Conservation (phyloP, 148 eudicot genomes). For the Rhododendron ferrugineum region DNA sequence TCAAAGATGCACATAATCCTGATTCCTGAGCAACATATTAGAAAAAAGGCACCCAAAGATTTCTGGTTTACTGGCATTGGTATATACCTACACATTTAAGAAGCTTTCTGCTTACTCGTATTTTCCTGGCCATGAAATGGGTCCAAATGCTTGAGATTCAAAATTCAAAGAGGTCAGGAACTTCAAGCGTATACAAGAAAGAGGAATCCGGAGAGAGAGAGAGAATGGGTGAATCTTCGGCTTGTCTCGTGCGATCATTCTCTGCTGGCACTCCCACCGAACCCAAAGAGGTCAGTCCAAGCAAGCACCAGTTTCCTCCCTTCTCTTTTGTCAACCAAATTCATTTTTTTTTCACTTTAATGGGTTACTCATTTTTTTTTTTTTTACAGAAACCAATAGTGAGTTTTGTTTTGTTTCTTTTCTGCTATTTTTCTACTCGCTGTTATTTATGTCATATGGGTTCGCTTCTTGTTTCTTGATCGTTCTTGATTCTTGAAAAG, state of each 20-base stretch:
- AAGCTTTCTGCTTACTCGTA: neutral
- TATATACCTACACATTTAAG: no score
- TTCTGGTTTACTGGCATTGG: neutral
- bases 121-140: neutral
- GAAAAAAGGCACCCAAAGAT: neutral
- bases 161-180: neutral
- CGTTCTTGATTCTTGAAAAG: neutral
- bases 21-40: neutral
- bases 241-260: constrained; percentile 43
- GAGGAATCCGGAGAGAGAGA: neutral
- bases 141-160: constrained; percentile 10
- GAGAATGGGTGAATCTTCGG: constrained; percentile 5
- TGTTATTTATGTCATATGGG: neutral
- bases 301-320: neutral
- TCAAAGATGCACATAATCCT: neutral
- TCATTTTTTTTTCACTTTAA: no score
- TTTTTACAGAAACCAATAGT: no score
- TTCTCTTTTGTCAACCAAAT: neutral
- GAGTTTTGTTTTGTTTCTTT: no score
- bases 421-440: neutral
- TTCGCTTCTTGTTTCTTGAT: neutral
- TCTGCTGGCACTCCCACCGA: constrained; percentile 31
- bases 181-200: neutral
- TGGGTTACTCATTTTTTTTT: neutral
- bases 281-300: constrained; percentile 24